Conservation (phyloP, 2,329 filamentous ascomycete species). For the Ophiostoma piceae region DNA sequence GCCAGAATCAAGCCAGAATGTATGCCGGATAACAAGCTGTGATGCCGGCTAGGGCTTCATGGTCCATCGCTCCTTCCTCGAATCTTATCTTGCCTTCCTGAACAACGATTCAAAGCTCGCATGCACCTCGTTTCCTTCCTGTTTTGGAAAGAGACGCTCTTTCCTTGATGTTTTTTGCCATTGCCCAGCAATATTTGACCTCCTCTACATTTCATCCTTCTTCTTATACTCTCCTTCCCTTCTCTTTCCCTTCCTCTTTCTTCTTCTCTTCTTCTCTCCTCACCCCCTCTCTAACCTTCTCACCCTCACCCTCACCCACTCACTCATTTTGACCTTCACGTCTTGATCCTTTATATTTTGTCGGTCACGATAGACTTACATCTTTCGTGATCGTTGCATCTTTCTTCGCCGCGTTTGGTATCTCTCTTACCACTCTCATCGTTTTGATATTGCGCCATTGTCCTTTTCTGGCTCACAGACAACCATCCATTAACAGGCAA, state of each 20-base stretch:
- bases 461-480: constrained; percentile 2
- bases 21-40: no score
- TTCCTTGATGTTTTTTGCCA: not conserved
- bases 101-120: not conserved
- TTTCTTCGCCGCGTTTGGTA: not conserved
- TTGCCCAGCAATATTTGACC: not conserved
- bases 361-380: not conserved
- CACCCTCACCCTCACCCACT: constrained; percentile 19
- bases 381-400: constrained; percentile 5
- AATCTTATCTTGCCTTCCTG: not conserved
- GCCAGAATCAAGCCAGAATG: no score
- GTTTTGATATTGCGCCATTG: constrained; percentile 17
- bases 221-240: not conserved
- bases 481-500: not conserved
- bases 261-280: not conserved
- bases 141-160: not conserved
- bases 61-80: constrained; percentile 14
- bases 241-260: not conserved
- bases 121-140: not conserved
- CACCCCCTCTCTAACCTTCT: constrained; percentile 9
- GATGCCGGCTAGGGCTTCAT: no score
- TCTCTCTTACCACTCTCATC: not conserved
- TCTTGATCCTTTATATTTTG: constrained; percentile 17
- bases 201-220: not conserved
- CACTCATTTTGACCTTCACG: constrained; percentile 23